Evolutionary conservation across 2,329 filamentous ascomycete species (phyloP), one percentile per base, ranked within the genome.

Genomic region (Arthroderma uncinatum): DNA sequence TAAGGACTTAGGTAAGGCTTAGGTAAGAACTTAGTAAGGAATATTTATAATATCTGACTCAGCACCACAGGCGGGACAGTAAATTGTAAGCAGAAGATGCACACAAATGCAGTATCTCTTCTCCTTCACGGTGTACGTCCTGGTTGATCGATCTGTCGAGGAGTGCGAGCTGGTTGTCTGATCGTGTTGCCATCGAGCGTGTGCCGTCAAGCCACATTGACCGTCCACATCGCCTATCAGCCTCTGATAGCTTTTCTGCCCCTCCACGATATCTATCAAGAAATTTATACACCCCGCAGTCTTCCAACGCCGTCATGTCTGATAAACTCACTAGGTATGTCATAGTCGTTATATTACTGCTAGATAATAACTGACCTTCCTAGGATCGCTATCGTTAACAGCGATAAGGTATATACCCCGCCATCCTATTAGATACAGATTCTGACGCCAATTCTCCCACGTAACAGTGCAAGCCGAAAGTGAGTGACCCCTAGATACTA

Each of bases 341-440:
- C 33, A 25, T 34, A 25, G 53, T 2, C 12, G 16, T 19, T 7
- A n/a, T 19, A 12, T 10, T 40, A 1, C 53, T 19, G 14, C 21
- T 16, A 39, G 36, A 33, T 39, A n/a, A 16, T 54, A 53, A 60
- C 60, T 65, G 34, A 64, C 33, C 7, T n/a, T 55, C 58, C 10
- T 70, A 94, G 93, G 87, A 91, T 98, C 78, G 93, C 93, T 69
- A 98, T 98, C 78, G 89, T 98, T 79, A 97, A 92, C 76, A 87
- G 82, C 73, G 93, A 98, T 85, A 97, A 98, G 85, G 89, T 93
- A 70, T 68, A n/a, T 53, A 66, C 67, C 65, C 68, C 65, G 62
- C 64, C 23, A 36, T 44, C 56, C 55, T 47, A 14, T 30, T 30
- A 34, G 25, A 19, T 19, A 33, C 44, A 34, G 47, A 30, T 10